Evolutionary conservation across 768 basidiomycete species (phyloP).

Genomic region (Candolleomyces aberdarensis): DNA sequence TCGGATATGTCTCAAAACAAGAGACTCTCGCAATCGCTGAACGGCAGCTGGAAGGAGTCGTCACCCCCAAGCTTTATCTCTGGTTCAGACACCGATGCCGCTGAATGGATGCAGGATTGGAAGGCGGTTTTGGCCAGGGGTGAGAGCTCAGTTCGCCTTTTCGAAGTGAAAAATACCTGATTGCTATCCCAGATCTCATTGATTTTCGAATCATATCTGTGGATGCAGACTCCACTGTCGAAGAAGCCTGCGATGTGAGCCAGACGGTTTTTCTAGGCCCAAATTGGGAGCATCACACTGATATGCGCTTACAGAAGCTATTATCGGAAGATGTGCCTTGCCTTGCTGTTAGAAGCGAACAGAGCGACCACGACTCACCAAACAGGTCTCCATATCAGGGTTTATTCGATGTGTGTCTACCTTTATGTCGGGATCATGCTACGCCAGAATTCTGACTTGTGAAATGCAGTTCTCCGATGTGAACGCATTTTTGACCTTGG

Average conservation of each 20-base stretch:
- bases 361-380: constrained; percentile 19
- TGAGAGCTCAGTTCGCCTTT: constrained; percentile 20
- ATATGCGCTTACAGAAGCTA: constrained; percentile 42
- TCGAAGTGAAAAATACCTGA: background rate
- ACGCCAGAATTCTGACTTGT: background rate
- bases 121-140: constrained; percentile 53
- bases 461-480: constrained; percentile 70
- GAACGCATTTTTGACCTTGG: constrained; percentile 83
- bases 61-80: constrained; percentile 12
- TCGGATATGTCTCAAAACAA: constrained; percentile 31
- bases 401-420: constrained; percentile 66
- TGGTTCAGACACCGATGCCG: constrained; percentile 27
- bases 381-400: constrained; percentile 41
- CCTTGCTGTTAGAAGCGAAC: constrained; percentile 44
- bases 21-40: constrained; percentile 36
- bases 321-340: constrained; percentile 62
- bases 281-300: background rate
- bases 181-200: constrained; percentile 52
- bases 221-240: constrained; percentile 70
- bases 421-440: background rate
- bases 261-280: background rate
- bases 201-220: constrained; percentile 65
- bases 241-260: constrained; percentile 78
- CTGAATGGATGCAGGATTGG: constrained; percentile 61
- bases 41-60: constrained; percentile 30